A percentile compares a stretch with the other conserved stretches of the same genome.
These are phyloP conservation scores for Penicillium lagena DNA, from an alignment of 495 filamentous ascomycete species.

Conservation along the genomic window DNA sequence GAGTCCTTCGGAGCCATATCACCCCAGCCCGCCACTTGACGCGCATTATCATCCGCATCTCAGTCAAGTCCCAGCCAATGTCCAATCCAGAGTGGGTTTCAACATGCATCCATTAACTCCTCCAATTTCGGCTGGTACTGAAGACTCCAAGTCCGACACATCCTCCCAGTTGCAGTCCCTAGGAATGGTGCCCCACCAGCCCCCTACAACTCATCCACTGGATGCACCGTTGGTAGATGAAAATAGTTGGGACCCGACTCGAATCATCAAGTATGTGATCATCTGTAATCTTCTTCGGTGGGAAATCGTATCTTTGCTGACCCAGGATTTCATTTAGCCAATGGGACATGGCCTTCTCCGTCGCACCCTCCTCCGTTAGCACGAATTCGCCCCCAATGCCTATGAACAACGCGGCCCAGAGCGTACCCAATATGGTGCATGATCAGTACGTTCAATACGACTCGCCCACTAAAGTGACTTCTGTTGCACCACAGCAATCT, in stretches of 20 bases:
- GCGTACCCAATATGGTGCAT: slow-evolving; percentile 20
- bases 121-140: slow-evolving; percentile 68
- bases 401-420: slow-evolving; percentile 25
- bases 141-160: slow-evolving; percentile 69
- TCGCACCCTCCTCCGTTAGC: slow-evolving; percentile 41
- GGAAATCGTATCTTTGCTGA: slow-evolving; percentile 16
- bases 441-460: slow-evolving; percentile 37
- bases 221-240: slow-evolving; percentile 58
- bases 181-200: slow-evolving; percentile 59
- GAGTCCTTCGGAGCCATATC: slow-evolving; percentile 60
- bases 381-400: slow-evolving; percentile 44
- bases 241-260: slow-evolving; percentile 81
- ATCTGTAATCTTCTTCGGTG: neutral
- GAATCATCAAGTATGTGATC: slow-evolving; percentile 83
- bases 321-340: slow-evolving; percentile 46
- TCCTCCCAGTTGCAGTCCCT: slow-evolving; percentile 72
- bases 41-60: slow-evolving; percentile 35
- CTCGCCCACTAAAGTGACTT: slow-evolving; percentile 23
- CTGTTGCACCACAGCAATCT: slow-evolving; percentile 36
- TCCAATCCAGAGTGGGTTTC: slow-evolving; percentile 67
- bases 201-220: slow-evolving; percentile 39
- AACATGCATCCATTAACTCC: slow-evolving; percentile 72
- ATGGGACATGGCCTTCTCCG: slow-evolving; percentile 89
- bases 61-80: slow-evolving; percentile 19
- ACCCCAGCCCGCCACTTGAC: slow-evolving; percentile 57